A percentile compares a stretch with the other conserved stretches of the same genome.
Conservation (phyloP, 2,329 filamentous ascomycete genomes). For the Ceratocystis colombiana region DNA sequence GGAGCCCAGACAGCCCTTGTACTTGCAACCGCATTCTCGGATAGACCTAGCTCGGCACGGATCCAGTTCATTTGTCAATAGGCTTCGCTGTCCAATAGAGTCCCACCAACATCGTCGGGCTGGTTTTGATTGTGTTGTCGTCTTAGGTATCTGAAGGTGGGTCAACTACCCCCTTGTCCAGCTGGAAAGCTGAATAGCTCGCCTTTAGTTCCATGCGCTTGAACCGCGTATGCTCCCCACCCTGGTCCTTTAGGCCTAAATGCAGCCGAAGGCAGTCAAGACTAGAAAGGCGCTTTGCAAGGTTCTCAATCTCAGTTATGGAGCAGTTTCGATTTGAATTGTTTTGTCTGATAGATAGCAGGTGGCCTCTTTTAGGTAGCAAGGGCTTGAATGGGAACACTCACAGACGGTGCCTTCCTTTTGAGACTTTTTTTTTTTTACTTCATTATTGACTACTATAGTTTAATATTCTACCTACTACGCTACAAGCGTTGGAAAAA, state of each 20-base stretch:
- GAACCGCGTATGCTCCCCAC: conserved; percentile 3
- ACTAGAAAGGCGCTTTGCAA: too few relatives aligned
- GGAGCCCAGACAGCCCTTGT: too few relatives aligned
- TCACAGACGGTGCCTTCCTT: background rate
- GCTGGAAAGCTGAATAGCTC: conserved; percentile 23
- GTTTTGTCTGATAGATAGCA: background rate
- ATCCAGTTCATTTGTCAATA: too few relatives aligned
- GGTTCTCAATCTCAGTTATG: too few relatives aligned
- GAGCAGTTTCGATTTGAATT: background rate
- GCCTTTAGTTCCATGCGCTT: conserved; percentile 21
- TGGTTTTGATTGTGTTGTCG: too few relatives aligned
- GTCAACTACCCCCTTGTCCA: conserved; percentile 17
- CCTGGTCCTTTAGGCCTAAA: conserved; percentile 4
- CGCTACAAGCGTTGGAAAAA: too few relatives aligned
- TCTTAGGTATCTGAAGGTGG: background rate
- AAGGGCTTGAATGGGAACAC: background rate
- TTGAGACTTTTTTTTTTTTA: background rate
- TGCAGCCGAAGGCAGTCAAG: background rate
- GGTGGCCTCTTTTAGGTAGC: conserved; percentile 19
- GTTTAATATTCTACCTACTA: background rate
- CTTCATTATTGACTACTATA: background rate
- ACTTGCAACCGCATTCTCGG: too few relatives aligned
- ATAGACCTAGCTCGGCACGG: too few relatives aligned
- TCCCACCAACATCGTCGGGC: too few relatives aligned
- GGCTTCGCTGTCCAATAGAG: too few relatives aligned